Percentiles rank a stretch among this genome's conserved stretches.
These are phyloP conservation scores for Metschnikowia lachancei DNA, from an alignment of 805 yeast species.

Conservation along the genomic window DNA sequence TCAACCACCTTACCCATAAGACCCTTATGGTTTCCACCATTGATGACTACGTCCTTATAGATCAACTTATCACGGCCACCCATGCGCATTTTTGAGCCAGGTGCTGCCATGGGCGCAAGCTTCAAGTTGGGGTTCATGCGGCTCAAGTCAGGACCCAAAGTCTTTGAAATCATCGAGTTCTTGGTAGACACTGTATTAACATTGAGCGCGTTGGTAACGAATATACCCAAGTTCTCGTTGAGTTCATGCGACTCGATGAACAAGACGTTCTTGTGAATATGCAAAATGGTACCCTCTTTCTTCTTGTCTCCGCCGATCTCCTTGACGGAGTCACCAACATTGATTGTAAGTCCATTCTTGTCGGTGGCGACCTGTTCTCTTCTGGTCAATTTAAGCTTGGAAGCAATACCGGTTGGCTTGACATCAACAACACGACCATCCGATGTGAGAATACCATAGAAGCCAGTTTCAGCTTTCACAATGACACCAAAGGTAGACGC, in stretches of 20 bases:
- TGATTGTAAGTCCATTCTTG: slow-evolving; percentile 75
- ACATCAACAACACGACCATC: slow-evolving; percentile 74
- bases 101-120: slow-evolving; percentile 43
- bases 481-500: slow-evolving; percentile 86
- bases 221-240: slow-evolving; percentile 85
- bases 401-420: slow-evolving; percentile 77
- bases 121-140: slow-evolving; percentile 82
- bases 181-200: slow-evolving; percentile 84
- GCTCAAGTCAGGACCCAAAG: slow-evolving; percentile 62
- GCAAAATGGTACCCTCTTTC: slow-evolving; percentile 84
- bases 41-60: slow-evolving; percentile 80
- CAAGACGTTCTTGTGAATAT: slow-evolving; percentile 74
- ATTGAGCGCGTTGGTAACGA: slow-evolving; percentile 71
- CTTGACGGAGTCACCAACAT: slow-evolving; percentile 89
- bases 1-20: slow-evolving; percentile 90
- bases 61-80: slow-evolving; percentile 81
- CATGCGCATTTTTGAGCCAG: slow-evolving; percentile 48
- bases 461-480: slow-evolving; percentile 83
- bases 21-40: slow-evolving; percentile 93
- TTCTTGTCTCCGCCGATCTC: slow-evolving; percentile 74
- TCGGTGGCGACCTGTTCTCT: slow-evolving; percentile 85
- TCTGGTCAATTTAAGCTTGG: slow-evolving; percentile 61
- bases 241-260: slow-evolving; percentile 80
- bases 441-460: slow-evolving; percentile 74
- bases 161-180: slow-evolving; percentile 60